These are phyloP conservation scores for Clonostachys byssicola DNA, from an alignment of 2,329 filamentous ascomycete species.

Conservation along the genomic window DNA sequence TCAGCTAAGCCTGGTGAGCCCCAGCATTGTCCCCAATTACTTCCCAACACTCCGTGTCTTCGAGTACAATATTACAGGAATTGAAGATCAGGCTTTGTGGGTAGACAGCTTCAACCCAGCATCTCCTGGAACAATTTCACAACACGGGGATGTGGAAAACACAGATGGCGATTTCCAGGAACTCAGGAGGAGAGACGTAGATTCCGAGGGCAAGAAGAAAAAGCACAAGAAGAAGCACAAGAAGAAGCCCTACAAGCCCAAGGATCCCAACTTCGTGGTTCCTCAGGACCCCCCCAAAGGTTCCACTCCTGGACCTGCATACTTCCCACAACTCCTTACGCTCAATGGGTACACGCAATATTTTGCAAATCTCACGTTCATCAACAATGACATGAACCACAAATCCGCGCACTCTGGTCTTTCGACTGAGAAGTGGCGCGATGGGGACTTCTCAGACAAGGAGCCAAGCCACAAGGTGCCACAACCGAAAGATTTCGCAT, in stretches of 20 bases:
- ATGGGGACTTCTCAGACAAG: constrained; percentile 60
- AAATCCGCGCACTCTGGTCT: constrained; percentile 6
- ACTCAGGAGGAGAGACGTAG: constrained; percentile 30
- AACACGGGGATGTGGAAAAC: not conserved
- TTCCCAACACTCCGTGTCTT: constrained; percentile 87
- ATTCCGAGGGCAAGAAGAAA: constrained; percentile 20
- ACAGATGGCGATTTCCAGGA: constrained; percentile 13
- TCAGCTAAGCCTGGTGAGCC: constrained; percentile 73
- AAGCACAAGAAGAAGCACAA: constrained; percentile 38
- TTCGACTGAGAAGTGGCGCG: constrained; percentile 41
- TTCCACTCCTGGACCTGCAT: constrained; percentile 79
- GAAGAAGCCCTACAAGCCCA: constrained; percentile 43
- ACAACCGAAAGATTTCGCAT: constrained; percentile 62
- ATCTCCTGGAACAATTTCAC: constrained; percentile 2
- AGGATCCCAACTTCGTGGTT: constrained; percentile 57
- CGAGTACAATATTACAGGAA: constrained; percentile 84
- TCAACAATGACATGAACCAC: constrained; percentile 66
- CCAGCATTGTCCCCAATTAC: constrained; percentile 90
- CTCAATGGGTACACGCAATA: constrained; percentile 83
- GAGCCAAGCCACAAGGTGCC: constrained; percentile 45
- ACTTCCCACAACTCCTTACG: constrained; percentile 79
- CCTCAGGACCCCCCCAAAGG: constrained; percentile 71
- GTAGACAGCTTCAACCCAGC: constrained; percentile 18
- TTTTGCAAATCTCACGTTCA: constrained; percentile 85
- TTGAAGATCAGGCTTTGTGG: constrained; percentile 55